phyloP scores from a whole-genome alignment of 1,139 yeast genomes.

The Suhomyces atakaporum region DNA sequence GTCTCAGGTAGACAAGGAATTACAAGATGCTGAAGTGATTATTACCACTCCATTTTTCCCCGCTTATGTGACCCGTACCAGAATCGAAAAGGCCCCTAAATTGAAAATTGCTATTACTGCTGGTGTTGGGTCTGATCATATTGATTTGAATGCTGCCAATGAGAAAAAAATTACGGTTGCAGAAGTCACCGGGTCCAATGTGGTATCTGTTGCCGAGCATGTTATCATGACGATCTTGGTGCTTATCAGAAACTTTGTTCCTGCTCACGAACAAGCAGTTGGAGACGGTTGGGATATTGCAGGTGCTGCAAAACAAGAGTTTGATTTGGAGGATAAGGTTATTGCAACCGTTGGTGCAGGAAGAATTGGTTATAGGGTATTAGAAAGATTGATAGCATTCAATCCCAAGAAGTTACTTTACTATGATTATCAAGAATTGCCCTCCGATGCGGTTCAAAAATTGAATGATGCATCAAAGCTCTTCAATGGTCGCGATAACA shows the following conservation, averaged over 20 bases:
- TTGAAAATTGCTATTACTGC: conserved; percentile 76
- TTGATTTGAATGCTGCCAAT: conserved; percentile 74
- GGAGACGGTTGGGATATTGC: conserved; percentile 74
- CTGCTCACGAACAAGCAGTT: conserved; percentile 70
- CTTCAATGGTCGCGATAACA: conserved; percentile 35
- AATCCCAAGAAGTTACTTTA: conserved; percentile 73
- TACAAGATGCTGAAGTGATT: conserved; percentile 71
- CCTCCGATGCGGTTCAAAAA: conserved; percentile 57
- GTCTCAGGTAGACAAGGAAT: conserved; percentile 62
- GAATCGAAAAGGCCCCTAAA: conserved; percentile 71
- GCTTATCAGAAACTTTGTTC: conserved; percentile 75
- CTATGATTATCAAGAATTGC: conserved; percentile 74
- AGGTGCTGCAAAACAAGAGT: conserved; percentile 70
- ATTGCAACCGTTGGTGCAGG: conserved; percentile 83
- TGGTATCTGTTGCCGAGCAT: conserved; percentile 80
- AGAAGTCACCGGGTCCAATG: conserved; percentile 84
- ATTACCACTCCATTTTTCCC: conserved; percentile 88
- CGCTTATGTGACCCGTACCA: conserved; percentile 67
- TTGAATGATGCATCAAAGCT: conserved; percentile 42
- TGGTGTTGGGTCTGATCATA: conserved; percentile 84
- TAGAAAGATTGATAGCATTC: conserved; percentile 73
- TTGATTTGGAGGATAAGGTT: conserved; percentile 74
- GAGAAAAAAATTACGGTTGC: conserved; percentile 62
- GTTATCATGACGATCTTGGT: conserved; percentile 73
- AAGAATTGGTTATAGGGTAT: conserved; percentile 75